These are phyloP conservation scores for Cercospora beticola DNA, from an alignment of 2,329 filamentous ascomycete genomes.

Conservation along the genomic window DNA sequence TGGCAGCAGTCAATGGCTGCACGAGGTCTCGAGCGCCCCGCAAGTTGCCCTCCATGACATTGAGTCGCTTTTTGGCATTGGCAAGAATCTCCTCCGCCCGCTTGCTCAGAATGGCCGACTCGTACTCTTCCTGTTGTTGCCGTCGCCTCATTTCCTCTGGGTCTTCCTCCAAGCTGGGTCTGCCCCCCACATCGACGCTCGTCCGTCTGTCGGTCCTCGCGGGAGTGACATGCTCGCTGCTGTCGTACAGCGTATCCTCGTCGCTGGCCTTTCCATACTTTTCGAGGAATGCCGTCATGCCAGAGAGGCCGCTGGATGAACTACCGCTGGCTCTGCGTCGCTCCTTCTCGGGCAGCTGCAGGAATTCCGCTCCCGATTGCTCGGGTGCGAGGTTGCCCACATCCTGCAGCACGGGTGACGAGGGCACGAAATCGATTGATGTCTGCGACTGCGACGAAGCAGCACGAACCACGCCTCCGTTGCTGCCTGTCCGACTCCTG, in stretches of 20 bases:
- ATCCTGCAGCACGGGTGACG: conserved; percentile 36
- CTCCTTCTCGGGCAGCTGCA: conserved; percentile 23
- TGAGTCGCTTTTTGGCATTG: conserved; percentile 85
- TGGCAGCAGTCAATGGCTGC: conserved; percentile 40
- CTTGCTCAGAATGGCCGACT: conserved; percentile 73
- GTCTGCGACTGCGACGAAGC: conserved; percentile 13
- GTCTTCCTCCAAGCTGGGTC: conserved; percentile 22
- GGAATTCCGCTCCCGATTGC: conserved; percentile 13
- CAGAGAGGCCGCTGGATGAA: conserved; percentile 46
- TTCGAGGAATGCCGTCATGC: conserved; percentile 38
- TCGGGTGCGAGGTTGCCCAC: conserved; percentile 33
- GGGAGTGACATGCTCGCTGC: conserved; percentile 20
- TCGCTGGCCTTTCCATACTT: conserved; percentile 30
- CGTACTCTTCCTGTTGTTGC: conserved; percentile 57
- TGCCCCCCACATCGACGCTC: not conserved
- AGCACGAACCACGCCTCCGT: conserved; percentile 9
- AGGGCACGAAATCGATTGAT: conserved; percentile 25
- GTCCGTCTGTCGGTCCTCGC: conserved; percentile 5
- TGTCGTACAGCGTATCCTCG: conserved; percentile 25
- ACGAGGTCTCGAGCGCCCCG: conserved; percentile 63
- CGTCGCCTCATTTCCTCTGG: conserved; percentile 36
- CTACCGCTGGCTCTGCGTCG: conserved; percentile 38
- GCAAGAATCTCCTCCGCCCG: conserved; percentile 87
- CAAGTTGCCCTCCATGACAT: conserved; percentile 91
- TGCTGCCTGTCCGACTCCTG: conserved; percentile 31